Conservation (phyloP, 2,329 filamentous ascomycete genomes). For the Fusarium humuli region DNA sequence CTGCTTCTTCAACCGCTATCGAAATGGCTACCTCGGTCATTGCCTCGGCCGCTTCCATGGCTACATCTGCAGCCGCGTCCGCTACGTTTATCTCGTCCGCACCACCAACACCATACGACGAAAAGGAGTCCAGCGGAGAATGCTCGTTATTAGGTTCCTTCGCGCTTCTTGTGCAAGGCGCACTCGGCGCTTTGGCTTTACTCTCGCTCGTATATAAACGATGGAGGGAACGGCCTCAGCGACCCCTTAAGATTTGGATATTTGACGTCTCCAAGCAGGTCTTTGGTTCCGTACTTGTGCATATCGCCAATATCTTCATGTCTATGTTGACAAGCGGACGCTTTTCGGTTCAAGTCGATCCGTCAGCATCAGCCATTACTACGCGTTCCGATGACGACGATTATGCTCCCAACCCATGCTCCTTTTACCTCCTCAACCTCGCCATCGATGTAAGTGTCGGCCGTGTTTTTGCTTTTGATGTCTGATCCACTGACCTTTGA, state of each 20-base stretch:
- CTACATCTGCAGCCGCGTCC: conserved; percentile 44
- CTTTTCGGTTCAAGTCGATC: conserved; percentile 73
- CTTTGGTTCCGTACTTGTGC: conserved; percentile 89
- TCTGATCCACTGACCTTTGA: conserved; percentile 16
- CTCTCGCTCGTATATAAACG: conserved; percentile 92
- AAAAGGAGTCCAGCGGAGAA: conserved; percentile 72
- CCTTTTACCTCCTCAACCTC: conserved; percentile 93
- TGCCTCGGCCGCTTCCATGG: conserved; percentile 46
- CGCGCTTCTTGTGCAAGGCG: conserved; percentile 88
- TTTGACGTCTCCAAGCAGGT: conserved; percentile 99
- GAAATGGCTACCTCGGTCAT: conserved; percentile 48
- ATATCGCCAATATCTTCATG: conserved; percentile 94
- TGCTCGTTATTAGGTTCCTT: conserved; percentile 91
- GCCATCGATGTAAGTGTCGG: conserved; percentile 85
- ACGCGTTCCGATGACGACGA: conserved; percentile 63
- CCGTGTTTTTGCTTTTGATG: neutral
- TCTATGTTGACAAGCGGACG: conserved; percentile 93
- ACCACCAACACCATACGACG: conserved; percentile 49
- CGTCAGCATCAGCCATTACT: conserved; percentile 53
- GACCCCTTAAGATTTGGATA: conserved; percentile 95
- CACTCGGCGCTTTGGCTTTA: conserved; percentile 84
- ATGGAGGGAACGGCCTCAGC: conserved; percentile 89
- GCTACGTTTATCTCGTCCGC: conserved; percentile 30
- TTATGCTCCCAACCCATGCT: conserved; percentile 88
- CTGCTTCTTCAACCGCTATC: conserved; percentile 38